phyloP scores from a whole-genome alignment of 805 yeast genomes.

The Candida nanaspora region DNA sequence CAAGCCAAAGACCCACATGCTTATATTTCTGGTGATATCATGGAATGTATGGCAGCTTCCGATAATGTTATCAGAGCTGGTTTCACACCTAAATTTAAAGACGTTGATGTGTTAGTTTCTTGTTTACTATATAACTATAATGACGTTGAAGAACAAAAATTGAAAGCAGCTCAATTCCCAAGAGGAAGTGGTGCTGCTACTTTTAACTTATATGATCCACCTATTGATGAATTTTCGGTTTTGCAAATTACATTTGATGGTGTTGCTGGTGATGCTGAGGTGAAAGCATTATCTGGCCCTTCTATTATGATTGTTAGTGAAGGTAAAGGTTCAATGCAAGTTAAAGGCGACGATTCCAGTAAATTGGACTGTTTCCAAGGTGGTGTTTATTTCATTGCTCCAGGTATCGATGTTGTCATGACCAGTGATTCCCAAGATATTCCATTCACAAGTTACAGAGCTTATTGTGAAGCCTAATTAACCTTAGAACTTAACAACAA shows the following conservation, averaged over 20 bases:
- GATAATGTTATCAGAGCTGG: conserved; percentile 99
- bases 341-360: conserved; percentile 34
- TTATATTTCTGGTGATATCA: conserved; percentile 92
- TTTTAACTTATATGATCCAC: conserved; percentile 79
- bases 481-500: no score
- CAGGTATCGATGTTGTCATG: conserved; percentile 60
- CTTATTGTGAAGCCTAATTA: conserved; percentile 65
- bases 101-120: conserved; percentile 79
- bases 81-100: conserved; percentile 98
- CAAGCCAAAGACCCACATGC: conserved; percentile 99
- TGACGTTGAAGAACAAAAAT: conserved; percentile 88
- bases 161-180: conserved; percentile 50
- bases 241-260: conserved; percentile 64
- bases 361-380: conserved; percentile 57
- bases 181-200: conserved; percentile 63
- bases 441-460: conserved; percentile 77
- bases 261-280: conserved; percentile 42
- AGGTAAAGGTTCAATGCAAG: conserved; percentile 58
- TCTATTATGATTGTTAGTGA: conserved; percentile 78
- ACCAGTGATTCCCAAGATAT: conserved; percentile 36
- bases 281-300: conserved; percentile 73
- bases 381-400: conserved; percentile 77
- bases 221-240: conserved; percentile 95
- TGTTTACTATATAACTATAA: conserved; percentile 89
- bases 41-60: conserved; percentile 99